Conservation (phyloP, 768 basidiomycete genomes). For the Amanita thiersii region DNA sequence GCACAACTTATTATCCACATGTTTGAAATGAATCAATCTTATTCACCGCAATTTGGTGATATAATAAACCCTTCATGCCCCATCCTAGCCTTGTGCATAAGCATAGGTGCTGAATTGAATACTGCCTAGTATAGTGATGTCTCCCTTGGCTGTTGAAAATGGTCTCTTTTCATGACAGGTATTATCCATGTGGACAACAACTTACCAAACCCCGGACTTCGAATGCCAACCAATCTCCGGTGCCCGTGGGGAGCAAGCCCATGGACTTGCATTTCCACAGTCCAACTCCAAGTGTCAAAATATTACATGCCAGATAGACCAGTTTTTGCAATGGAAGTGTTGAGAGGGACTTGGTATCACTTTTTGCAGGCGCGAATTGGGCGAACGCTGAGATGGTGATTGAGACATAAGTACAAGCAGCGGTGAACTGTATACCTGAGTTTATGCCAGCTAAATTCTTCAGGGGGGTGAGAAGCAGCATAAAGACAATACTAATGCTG, state of each 20-base stretch:
- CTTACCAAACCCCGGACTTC: slow-evolving; percentile 71
- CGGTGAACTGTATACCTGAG: slow-evolving; percentile 36
- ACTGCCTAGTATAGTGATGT: too few relatives aligned
- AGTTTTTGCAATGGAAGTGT: slow-evolving; percentile 66
- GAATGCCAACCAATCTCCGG: slow-evolving; percentile 93
- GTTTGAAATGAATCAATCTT: too few relatives aligned
- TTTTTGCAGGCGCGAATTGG: slow-evolving; percentile 62
- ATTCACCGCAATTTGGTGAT: too few relatives aligned
- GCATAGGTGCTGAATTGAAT: too few relatives aligned
- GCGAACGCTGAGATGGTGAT: slow-evolving; percentile 46
- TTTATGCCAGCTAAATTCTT: slow-evolving; percentile 78
- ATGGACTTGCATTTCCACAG: slow-evolving; percentile 91
- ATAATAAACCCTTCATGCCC: too few relatives aligned
- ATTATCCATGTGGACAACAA: too few relatives aligned
- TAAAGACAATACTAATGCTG: slow-evolving; percentile 93
- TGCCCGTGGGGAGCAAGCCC: slow-evolving; percentile 86
- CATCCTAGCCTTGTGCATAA: too few relatives aligned
- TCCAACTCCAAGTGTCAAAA: slow-evolving; percentile 74
- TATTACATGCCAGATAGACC: slow-evolving; percentile 63
- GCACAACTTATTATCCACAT: too few relatives aligned
- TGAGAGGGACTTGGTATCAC: slow-evolving; percentile 38
- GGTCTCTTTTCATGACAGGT: too few relatives aligned
- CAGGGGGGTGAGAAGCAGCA: slow-evolving; percentile 83
- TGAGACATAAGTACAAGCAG: not conserved
- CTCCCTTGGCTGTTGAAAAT: too few relatives aligned